Conservation (phyloP, 176 grass and related monocot species). For the Triticum timopheevii region DNA sequence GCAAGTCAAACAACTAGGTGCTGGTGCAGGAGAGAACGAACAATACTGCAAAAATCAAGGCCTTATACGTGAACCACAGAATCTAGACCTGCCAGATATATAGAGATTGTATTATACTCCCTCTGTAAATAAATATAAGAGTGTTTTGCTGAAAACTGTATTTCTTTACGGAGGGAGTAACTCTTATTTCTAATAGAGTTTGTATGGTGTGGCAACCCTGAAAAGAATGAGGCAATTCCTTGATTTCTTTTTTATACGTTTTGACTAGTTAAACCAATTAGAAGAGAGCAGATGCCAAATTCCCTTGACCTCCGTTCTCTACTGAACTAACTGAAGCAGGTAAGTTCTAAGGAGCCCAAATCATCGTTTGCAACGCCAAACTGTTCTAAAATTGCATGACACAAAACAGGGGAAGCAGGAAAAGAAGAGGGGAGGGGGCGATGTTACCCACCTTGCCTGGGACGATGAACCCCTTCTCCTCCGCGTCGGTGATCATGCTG, state of each 20-base stretch:
- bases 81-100: not conserved
- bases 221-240: not conserved
- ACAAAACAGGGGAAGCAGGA: not conserved
- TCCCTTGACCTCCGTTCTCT: not conserved
- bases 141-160: too few relatives aligned
- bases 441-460: constrained; percentile 54
- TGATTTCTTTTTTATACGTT: not conserved
- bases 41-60: not conserved
- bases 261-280: not conserved
- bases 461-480: constrained; percentile 59
- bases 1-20: not conserved
- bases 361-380: not conserved
- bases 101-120: not conserved
- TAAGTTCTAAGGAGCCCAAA: not conserved
- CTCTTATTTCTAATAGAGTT: not conserved
- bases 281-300: not conserved
- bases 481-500: constrained; percentile 92
- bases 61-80: not conserved
- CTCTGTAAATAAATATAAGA: too few relatives aligned
- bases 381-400: not conserved
- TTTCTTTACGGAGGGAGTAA: too few relatives aligned
- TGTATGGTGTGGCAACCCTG: not conserved
- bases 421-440: not conserved
- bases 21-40: not conserved
- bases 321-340: not conserved